Conservation (phyloP, 2,329 filamentous ascomycete genomes). For the Diaporthe australafricana region DNA sequence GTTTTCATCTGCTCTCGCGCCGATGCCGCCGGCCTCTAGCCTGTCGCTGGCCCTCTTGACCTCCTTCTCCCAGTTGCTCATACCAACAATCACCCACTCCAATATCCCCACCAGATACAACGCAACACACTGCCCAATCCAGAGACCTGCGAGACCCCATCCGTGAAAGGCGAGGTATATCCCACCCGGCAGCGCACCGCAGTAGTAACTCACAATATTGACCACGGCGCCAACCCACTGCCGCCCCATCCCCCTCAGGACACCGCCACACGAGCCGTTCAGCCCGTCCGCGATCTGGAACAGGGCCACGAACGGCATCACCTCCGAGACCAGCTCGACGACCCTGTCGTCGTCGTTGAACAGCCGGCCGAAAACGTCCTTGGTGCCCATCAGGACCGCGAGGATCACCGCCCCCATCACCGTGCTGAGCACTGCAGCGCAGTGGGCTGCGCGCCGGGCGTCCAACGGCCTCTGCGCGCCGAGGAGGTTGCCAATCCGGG, state of each 20-base stretch:
- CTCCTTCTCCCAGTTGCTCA: slow-evolving; percentile 82
- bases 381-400: slow-evolving; percentile 75
- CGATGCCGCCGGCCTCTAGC: slow-evolving; percentile 64
- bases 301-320: slow-evolving; percentile 87
- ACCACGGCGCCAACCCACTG: slow-evolving; percentile 88
- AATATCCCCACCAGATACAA: slow-evolving; percentile 82
- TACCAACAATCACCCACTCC: slow-evolving; percentile 83
- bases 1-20: background rate
- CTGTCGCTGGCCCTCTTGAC: slow-evolving; percentile 77
- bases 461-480: slow-evolving; percentile 74
- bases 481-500: slow-evolving; percentile 83
- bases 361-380: slow-evolving; percentile 78
- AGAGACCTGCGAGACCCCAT: slow-evolving; percentile 83
- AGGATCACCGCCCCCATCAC: slow-evolving; percentile 76
- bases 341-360: slow-evolving; percentile 85
- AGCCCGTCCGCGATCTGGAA: slow-evolving; percentile 93
- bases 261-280: slow-evolving; percentile 86
- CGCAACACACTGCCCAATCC: slow-evolving; percentile 86
- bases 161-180: slow-evolving; percentile 89
- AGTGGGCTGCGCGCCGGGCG: slow-evolving; percentile 79
- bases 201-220: slow-evolving; percentile 87
- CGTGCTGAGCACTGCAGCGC: slow-evolving; percentile 79
- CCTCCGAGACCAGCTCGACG: slow-evolving; percentile 76
- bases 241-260: slow-evolving; percentile 83
- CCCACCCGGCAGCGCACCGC: slow-evolving; percentile 82